Evolutionary conservation across 1,284 basidiomycete genomes (phyloP).

Genomic region (Apiotrichum domesticum): DNA sequence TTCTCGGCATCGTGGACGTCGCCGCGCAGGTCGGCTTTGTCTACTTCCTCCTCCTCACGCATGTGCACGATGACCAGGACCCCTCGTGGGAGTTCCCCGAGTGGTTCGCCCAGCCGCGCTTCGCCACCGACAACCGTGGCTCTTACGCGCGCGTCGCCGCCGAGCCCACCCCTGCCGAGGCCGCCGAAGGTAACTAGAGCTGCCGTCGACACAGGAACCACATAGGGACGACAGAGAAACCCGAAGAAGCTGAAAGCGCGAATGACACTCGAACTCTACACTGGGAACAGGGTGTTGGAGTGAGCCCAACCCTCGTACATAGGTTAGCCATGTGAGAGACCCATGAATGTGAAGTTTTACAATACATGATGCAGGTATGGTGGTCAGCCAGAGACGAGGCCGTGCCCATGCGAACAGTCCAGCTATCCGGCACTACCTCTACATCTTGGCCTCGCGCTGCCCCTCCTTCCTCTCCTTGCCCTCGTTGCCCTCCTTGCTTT

Average conservation of each 20-base stretch:
- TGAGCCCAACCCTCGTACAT: too few species aligned
- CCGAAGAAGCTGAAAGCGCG: too few species aligned
- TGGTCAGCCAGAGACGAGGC: too few species aligned
- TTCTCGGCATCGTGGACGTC: constrained; percentile 41
- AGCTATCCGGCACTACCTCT: background rate
- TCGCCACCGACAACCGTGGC: constrained; percentile 29
- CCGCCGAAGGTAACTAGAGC: background rate
- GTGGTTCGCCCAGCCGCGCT: constrained; percentile 39
- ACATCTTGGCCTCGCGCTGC: background rate
- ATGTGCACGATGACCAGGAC: constrained; percentile 39
- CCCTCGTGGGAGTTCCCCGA: constrained; percentile 38
- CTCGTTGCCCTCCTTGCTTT: background rate
- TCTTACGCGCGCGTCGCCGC: constrained; percentile 35
- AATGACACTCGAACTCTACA: too few species aligned
- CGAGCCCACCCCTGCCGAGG: background rate
- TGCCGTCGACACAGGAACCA: background rate
- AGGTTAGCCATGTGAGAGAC: too few species aligned
- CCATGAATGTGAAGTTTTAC: too few species aligned
- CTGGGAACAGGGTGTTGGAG: too few species aligned
- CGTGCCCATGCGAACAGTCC: too few species aligned
- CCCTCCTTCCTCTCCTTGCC: background rate
- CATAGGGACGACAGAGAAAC: background rate
- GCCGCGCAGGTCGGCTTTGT: constrained; percentile 41
- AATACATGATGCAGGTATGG: too few species aligned
- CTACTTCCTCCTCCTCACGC: constrained; percentile 39